A percentile compares a stretch with the other conserved stretches of the same genome.
Evolutionary conservation across 805 yeast genomes (phyloP).

Genomic region (Candida tibetensis): DNA sequence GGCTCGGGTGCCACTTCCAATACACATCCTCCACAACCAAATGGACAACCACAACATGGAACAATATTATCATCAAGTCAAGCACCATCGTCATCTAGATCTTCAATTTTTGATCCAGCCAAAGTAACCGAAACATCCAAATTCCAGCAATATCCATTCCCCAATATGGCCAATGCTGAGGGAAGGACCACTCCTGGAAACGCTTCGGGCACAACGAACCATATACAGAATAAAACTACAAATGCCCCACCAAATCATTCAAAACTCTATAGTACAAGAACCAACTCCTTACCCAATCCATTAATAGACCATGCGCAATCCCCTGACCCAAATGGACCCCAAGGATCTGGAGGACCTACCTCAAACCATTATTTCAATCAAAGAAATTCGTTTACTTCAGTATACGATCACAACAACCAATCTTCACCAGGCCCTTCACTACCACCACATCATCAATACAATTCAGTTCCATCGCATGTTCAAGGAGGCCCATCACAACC

Average conservation of each 20-base stretch:
- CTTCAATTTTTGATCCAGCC: conserved; percentile 3
- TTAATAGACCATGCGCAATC: conserved; percentile 9
- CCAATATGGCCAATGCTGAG: conserved; percentile 9
- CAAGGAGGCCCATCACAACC: conserved; percentile 2
- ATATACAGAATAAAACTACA: too few relatives aligned
- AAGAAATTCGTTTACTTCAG: conserved; percentile 20
- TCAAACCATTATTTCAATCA: conserved; percentile 10
- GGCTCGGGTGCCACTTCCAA: conserved; percentile 3
- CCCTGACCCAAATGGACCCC: conserved; percentile 1
- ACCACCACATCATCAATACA: conserved; percentile 2
- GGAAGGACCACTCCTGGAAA: too few relatives aligned
- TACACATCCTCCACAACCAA: conserved; percentile 2
- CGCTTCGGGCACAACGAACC: too few relatives aligned
- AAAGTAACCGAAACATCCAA: conserved; percentile 5
- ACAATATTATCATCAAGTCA: conserved; percentile 5
- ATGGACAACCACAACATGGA: conserved; percentile 7
- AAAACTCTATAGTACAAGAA: conserved; percentile 10
- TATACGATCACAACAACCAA: conserved; percentile 11
- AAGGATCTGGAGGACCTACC: not conserved
- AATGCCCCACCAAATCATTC: not conserved
- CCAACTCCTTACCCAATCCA: conserved; percentile 22
- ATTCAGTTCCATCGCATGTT: not conserved
- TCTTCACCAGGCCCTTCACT: conserved; percentile 3
- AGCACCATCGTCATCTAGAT: conserved; percentile 4
- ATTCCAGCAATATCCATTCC: conserved; percentile 17